Evolutionary conservation across 768 basidiomycete genomes (phyloP), one percentile per base, ranked within the genome.

Genomic region (Tricholoma flavovirens): DNA sequence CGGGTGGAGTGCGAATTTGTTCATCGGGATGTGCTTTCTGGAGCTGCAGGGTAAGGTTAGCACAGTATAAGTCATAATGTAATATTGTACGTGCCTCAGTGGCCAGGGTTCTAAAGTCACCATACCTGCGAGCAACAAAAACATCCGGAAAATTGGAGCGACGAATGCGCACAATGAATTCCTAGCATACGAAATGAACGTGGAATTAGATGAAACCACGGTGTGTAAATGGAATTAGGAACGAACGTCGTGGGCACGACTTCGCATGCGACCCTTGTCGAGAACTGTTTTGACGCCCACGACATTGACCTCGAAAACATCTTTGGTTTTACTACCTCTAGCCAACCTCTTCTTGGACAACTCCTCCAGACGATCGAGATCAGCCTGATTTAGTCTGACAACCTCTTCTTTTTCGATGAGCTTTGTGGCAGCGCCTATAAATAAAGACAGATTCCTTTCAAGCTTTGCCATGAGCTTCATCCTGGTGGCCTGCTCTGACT

Each of bases 161-260:
- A 14, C 87, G 80, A 0, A 95, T 98, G 29, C 93, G 84, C 29
- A 99, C 84, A 62, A 99, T 86, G 68, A 99, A 99, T 78, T 98
- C 97, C 90, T 98, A 64, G 15, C 2, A 30, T n/a, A n/a, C 49
- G 35, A 14, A 33, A 42, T 49, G 55, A 61, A 40, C 55, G 61
- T 52, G 40, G 17, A 21, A 17, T n/a, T 42, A 33, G 53, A 52
- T 30, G 38, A 53, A 6, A 49, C 17, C n/a, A 54, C 30, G 30
- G 40, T 54, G 26, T 17, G 33, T 36, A 56, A 32, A 56, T 51
- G 40, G 46, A 62, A 40, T 43, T 58, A 14, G 22, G 51, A n/a
- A 74, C 83, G 60, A 66, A 90, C 95, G 73, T 99, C 95, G 69
- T 97, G 95, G 11, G 77, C 81, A 62, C 87, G 83, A 67, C 83